These are phyloP conservation scores for Termitomyces sp. DNA, from an alignment of 768 basidiomycete genomes.

Conservation along the genomic window DNA sequence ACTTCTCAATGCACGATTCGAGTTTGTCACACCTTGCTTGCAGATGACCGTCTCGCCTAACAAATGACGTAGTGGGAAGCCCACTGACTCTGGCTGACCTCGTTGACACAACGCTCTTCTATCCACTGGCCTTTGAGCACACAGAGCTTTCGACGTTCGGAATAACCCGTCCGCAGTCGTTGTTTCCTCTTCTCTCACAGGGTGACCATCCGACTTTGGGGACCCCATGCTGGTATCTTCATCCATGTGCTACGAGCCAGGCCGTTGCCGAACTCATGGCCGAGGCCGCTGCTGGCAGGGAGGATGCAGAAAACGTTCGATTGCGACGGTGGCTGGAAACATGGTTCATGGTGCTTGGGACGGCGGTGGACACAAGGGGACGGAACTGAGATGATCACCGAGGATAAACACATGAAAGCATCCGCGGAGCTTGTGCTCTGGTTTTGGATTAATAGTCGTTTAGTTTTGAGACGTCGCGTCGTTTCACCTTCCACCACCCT, in stretches of 20 bases:
- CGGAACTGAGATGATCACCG: neutral
- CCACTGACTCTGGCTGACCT: conserved; percentile 55
- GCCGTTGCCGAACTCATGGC: conserved; percentile 66
- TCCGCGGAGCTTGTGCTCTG: conserved; percentile 13
- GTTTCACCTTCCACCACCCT: neutral
- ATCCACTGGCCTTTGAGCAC: conserved; percentile 34
- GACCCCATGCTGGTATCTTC: conserved; percentile 77
- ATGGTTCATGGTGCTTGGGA: conserved; percentile 76
- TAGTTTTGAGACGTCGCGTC: neutral
- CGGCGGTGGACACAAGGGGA: conserved; percentile 48
- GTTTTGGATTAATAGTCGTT: conserved; percentile 1
- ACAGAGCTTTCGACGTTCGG: conserved; percentile 48
- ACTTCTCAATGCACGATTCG: conserved; percentile 64
- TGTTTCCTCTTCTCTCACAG: conserved; percentile 78
- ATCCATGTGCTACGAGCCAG: conserved; percentile 74
- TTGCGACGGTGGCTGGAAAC: conserved; percentile 54
- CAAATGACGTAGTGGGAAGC: conserved; percentile 47
- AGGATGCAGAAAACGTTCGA: conserved; percentile 18
- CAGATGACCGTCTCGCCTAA: conserved; percentile 5
- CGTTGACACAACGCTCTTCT: conserved; percentile 56
- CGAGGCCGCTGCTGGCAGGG: conserved; percentile 26
- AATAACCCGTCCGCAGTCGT: conserved; percentile 40
- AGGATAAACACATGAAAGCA: conserved; percentile 13
- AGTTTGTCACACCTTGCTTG: conserved; percentile 44
- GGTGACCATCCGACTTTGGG: conserved; percentile 82